A percentile compares a stretch with the other conserved stretches of the same genome.
Evolutionary conservation across 202 grass and related monocot genomes (phyloP).

Genomic region (Setaria italica): DNA sequence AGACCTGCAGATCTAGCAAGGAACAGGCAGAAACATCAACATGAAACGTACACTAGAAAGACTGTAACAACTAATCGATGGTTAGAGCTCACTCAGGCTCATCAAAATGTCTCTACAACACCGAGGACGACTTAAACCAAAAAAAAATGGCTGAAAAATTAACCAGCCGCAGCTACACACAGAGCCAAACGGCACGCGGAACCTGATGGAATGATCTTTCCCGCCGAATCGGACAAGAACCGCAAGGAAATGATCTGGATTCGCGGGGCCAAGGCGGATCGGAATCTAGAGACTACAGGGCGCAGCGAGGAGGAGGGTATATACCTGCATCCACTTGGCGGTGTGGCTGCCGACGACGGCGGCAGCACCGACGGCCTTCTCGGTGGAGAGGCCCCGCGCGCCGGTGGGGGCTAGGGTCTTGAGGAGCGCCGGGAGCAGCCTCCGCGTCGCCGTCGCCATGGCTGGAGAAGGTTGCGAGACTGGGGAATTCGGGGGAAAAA

Average conservation of each 20-base stretch:
- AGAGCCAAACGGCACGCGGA: no score
- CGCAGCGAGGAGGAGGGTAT: background rate
- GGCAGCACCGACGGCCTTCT: constrained; percentile 60
- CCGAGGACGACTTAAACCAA: no score
- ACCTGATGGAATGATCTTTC: background rate
- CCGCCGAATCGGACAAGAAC: background rate
- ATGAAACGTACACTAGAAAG: background rate
- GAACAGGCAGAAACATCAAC: constrained; percentile 8
- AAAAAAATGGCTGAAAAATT: no score
- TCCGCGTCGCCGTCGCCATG: constrained; percentile 68
- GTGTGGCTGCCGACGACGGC: constrained; percentile 77
- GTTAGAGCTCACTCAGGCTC: background rate
- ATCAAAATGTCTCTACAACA: no score
- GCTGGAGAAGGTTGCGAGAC: constrained; percentile 27
- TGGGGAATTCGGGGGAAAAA: constrained; percentile 13
- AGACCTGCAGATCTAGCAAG: constrained; percentile 42
- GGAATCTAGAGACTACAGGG: constrained; percentile 26
- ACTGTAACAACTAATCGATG: background rate
- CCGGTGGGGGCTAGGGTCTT: constrained; percentile 53
- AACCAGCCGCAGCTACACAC: no score
- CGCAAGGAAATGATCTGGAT: background rate
- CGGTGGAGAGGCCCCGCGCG: constrained; percentile 53
- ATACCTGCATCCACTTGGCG: constrained; percentile 98
- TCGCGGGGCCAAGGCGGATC: constrained; percentile 24
- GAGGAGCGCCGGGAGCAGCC: constrained; percentile 60